Percentiles rank a stretch among this genome's conserved stretches.
Evolutionary conservation across 768 basidiomycete genomes (phyloP).

Genomic region (Pisolithus sp.): DNA sequence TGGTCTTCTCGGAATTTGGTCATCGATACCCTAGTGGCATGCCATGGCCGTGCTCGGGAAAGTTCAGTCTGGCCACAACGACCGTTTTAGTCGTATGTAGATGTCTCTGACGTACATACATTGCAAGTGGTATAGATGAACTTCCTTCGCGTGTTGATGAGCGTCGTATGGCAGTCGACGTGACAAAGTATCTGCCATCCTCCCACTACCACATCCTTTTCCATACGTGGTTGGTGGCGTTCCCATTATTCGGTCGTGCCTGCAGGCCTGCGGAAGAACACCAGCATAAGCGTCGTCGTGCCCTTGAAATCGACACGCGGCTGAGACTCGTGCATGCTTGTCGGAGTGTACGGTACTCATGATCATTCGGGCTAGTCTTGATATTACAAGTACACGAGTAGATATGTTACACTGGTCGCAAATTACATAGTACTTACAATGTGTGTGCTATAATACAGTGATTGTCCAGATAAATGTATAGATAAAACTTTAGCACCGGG

Average conservation of each 20-base stretch:
- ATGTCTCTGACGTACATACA: background rate
- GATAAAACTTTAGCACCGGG: constrained; percentile 18
- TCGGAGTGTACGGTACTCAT: background rate
- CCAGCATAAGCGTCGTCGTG: too few species aligned
- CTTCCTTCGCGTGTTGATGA: background rate
- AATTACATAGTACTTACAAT: constrained; percentile 14
- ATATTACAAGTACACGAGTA: background rate
- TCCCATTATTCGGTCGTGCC: too few species aligned
- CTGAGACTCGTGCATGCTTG: too few species aligned
- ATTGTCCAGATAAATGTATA: constrained; percentile 12
- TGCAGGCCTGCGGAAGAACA: too few species aligned
- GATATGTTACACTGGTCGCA: constrained; percentile 6
- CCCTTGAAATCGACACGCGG: too few species aligned
- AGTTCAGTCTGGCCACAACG: too few species aligned
- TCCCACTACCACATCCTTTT: too few species aligned
- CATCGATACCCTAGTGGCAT: background rate
- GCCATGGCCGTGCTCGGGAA: background rate
- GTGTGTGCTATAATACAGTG: constrained; percentile 1
- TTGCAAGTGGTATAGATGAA: background rate
- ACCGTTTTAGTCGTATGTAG: too few species aligned
- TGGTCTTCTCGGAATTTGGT: background rate
- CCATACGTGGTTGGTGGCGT: too few species aligned
- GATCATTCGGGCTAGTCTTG: background rate
- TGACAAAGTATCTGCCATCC: too few species aligned
- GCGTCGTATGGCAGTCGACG: background rate